A percentile compares a stretch with the other conserved stretches of the same genome.
phyloP scores from a whole-genome alignment of 1,284 basidiomycete genomes.

The Naganishia liquefaciens region DNA sequence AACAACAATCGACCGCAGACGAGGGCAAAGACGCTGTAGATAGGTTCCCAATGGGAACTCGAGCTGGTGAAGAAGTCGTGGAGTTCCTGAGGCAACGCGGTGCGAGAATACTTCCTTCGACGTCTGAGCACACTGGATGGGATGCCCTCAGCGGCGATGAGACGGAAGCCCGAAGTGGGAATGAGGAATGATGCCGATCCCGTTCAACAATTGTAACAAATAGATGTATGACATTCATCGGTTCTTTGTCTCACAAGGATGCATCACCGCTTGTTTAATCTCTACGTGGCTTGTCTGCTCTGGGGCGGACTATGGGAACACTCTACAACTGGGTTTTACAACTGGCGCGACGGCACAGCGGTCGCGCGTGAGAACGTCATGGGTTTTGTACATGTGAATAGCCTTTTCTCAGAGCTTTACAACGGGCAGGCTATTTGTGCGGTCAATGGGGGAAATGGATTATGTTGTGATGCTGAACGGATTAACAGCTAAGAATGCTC shows the following conservation, averaged over 20 bases:
- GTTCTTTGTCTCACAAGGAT: background rate
- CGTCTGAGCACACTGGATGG: slow-evolving; percentile 19
- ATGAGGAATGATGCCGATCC: background rate
- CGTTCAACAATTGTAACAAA: background rate
- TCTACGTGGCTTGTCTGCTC: too few relatives aligned
- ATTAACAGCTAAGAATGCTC: too few relatives aligned
- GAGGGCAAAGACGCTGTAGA: slow-evolving; percentile 41
- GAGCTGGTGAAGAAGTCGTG: slow-evolving; percentile 49
- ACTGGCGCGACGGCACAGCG: too few relatives aligned
- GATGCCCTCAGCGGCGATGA: slow-evolving; percentile 22
- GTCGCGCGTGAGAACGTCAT: too few relatives aligned
- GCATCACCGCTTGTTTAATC: too few relatives aligned
- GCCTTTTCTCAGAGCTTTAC: background rate
- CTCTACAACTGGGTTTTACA: too few relatives aligned
- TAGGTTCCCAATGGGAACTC: slow-evolving; percentile 41
- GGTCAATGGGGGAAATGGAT: background rate
- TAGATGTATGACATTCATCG: background rate
- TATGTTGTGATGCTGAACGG: background rate
- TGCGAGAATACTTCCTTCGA: slow-evolving; percentile 40
- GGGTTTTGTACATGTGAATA: too few relatives aligned
- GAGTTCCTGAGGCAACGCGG: slow-evolving; percentile 48
- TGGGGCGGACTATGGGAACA: too few relatives aligned
- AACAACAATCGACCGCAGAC: slow-evolving; percentile 27
- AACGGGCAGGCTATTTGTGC: slow-evolving; percentile 6
- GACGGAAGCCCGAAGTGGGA: slow-evolving; percentile 16